A percentile compares a stretch with the other conserved stretches of the same genome.
These are phyloP conservation scores for Colletotrichum tropicale DNA, from an alignment of 2,329 filamentous ascomycete species.

Conservation along the genomic window DNA sequence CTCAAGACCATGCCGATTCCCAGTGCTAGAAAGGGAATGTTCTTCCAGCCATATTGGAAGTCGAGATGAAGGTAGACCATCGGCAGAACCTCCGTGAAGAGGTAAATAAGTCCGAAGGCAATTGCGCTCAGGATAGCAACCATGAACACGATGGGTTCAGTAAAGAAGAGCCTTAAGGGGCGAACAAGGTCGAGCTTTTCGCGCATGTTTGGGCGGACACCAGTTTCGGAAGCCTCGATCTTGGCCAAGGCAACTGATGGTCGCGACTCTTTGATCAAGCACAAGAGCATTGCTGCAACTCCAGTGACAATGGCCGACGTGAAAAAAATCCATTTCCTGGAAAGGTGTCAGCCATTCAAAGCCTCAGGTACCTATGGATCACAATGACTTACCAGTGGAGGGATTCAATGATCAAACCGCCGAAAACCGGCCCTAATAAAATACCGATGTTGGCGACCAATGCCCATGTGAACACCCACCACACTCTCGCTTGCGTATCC, in stretches of 20 bases:
- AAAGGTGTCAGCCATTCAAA: not conserved
- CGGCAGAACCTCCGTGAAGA: not conserved
- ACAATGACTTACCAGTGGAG: not conserved
- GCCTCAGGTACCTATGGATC: rapidly evolving
- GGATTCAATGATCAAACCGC: not conserved
- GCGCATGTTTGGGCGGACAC: not conserved
- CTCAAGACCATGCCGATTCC: not conserved
- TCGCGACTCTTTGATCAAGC: slow-evolving; percentile 1
- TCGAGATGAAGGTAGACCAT: not conserved
- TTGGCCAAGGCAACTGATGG: not conserved
- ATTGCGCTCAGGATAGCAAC: not conserved
- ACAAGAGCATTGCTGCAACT: not conserved
- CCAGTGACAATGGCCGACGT: not conserved
- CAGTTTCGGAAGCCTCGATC: not conserved
- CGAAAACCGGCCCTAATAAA: not conserved
- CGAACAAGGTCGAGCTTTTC: slow-evolving; percentile 4
- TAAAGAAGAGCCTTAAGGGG: not conserved
- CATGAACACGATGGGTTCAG: slow-evolving; percentile 3
- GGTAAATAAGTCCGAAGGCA: not conserved
- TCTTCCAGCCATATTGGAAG: not conserved
- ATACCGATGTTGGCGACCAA: not conserved
- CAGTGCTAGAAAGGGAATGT: not conserved
- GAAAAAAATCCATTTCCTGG: slow-evolving; percentile 2
- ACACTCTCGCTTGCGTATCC: not conserved
- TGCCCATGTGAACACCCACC: slow-evolving; percentile 1